Conservation (phyloP, 139 green algal genomes). For the Chloropicon primus region DNA sequence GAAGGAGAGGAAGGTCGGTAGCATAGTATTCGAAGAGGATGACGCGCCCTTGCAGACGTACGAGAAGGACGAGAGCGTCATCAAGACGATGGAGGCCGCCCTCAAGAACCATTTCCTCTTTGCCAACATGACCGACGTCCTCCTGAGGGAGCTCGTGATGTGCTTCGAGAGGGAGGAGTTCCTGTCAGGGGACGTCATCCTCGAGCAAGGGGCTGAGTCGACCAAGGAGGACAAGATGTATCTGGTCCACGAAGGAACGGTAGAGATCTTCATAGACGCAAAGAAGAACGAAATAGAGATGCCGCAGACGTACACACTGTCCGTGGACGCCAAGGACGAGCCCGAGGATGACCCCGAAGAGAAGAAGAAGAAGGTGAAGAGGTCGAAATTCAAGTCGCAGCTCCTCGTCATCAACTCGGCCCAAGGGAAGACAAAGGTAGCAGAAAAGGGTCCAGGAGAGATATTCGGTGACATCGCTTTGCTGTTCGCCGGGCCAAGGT, state of each 20-base stretch:
- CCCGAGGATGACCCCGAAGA: conserved; percentile 7
- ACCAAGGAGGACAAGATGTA: conserved; percentile 54
- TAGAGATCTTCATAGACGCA: conserved; percentile 49
- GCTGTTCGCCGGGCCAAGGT: conserved; percentile 53
- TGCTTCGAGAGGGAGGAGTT: conserved; percentile 46
- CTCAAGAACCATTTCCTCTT: background rate
- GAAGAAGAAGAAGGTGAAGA: conserved; percentile 30
- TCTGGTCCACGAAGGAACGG: conserved; percentile 41
- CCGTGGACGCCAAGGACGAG: background rate
- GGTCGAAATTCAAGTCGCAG: background rate
- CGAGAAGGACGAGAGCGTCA: background rate
- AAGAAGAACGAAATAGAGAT: conserved; percentile 13
- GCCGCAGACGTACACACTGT: conserved; percentile 5
- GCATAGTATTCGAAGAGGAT: background rate
- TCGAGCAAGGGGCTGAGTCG: conserved; percentile 50
- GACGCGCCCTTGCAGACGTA: background rate
- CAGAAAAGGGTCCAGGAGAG: conserved; percentile 40
- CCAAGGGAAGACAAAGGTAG: background rate
- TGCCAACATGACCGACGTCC: conserved; percentile 32
- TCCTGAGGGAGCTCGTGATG: conserved; percentile 49
- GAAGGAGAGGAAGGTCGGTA: background rate
- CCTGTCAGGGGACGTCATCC: conserved; percentile 26
- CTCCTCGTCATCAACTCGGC: background rate
- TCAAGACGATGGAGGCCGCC: background rate
- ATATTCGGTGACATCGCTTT: conserved; percentile 61